phyloP scores from a whole-genome alignment of 345 rosid species.

The Aquilaria malaccensis region DNA sequence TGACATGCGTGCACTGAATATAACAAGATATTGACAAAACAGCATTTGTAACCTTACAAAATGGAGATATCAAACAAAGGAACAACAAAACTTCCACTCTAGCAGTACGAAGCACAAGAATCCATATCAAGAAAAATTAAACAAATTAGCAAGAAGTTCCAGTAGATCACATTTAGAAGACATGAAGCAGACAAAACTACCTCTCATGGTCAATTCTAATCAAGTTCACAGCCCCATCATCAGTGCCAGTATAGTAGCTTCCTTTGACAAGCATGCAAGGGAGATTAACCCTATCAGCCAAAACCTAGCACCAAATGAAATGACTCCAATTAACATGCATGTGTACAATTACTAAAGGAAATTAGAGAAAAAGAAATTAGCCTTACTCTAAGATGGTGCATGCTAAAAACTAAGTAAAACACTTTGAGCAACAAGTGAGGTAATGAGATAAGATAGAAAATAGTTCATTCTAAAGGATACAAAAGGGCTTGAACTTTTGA shows the following conservation, averaged over 20 bases:
- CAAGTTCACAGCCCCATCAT: slow-evolving; percentile 92
- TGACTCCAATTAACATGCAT: slow-evolving; percentile 1
- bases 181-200: slow-evolving; percentile 24
- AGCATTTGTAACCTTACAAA: too few relatives aligned
- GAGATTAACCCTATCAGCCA: slow-evolving; percentile 82
- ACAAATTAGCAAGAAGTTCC: neutral
- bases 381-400: neutral
- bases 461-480: neutral
- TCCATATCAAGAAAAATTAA: neutral
- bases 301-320: slow-evolving; percentile 45
- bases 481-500: neutral
- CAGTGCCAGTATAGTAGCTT: slow-evolving; percentile 95
- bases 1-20: too few relatives aligned
- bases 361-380: neutral
- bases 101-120: neutral
- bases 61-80: too few relatives aligned
- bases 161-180: slow-evolving; percentile 3
- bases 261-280: slow-evolving; percentile 96
- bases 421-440: neutral
- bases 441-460: slow-evolving; percentile 8
- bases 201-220: slow-evolving; percentile 66
- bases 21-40: too few relatives aligned
- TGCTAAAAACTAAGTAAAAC: neutral
- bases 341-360: slow-evolving; percentile 6
- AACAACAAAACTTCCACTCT: neutral